phyloP scores from a whole-genome alignment of 306 rosid species.

The Corylus avellana region DNA sequence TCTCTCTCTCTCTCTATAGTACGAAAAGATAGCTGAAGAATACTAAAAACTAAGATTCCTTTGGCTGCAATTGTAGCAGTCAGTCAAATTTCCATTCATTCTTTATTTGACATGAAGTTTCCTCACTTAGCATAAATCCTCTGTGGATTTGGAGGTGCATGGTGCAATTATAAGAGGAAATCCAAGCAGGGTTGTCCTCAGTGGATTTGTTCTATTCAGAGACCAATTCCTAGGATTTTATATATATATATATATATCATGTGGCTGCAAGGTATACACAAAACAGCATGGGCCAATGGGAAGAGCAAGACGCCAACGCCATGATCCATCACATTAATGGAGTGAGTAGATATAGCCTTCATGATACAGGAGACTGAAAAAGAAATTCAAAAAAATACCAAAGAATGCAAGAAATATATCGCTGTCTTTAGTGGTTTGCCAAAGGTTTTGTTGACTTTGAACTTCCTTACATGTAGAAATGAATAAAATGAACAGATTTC shows the following conservation, averaged over 20 bases:
- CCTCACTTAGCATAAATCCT: not conserved
- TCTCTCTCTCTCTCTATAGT: not conserved
- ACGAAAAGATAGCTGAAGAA: not conserved
- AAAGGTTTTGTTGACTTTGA: too few relatives aligned
- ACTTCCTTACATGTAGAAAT: slow-evolving; percentile 5
- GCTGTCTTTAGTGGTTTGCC: not conserved
- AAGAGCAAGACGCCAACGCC: not conserved
- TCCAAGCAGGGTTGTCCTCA: not conserved
- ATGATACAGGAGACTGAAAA: not conserved
- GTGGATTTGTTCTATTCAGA: not conserved
- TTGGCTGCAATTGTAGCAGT: not conserved
- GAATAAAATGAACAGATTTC: not conserved
- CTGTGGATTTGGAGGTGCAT: too few relatives aligned
- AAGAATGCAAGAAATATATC: not conserved
- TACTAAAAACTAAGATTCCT: not conserved
- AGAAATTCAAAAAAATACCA: not conserved
- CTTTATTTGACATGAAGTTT: not conserved
- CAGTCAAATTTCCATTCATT: not conserved
- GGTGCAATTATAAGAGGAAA: not conserved
- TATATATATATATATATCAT: not conserved
- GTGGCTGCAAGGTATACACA: not conserved
- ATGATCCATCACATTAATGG: not conserved
- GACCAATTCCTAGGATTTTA: not conserved
- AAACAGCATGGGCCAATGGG: not conserved
- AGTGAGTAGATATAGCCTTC: not conserved